Percentiles rank a stretch among this genome's conserved stretches.
phyloP scores from a whole-genome alignment of 352 stramenopile genomes.

The Phytophthora ramorum region DNA sequence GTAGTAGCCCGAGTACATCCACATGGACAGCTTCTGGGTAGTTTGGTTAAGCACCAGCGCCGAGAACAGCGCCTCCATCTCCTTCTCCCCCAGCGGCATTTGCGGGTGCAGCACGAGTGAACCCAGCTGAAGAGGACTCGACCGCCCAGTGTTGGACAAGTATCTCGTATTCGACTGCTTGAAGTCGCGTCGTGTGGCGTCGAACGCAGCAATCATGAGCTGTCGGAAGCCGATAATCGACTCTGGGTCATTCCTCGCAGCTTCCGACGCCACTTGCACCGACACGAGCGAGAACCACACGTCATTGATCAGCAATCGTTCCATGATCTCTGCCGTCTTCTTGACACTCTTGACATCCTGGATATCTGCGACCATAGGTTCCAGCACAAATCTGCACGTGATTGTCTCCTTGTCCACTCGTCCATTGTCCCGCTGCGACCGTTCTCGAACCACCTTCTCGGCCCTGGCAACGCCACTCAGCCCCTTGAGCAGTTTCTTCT shows the following conservation, averaged over 20 bases:
- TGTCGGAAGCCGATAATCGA: conserved; percentile 19
- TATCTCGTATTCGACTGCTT: conserved; percentile 12
- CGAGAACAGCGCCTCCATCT: conserved; percentile 18
- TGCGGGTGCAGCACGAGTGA: conserved; percentile 11
- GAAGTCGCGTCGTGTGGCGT: not conserved
- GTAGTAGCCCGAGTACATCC: conserved; percentile 1
- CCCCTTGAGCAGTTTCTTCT: conserved; percentile 14
- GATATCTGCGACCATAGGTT: conserved; percentile 24
- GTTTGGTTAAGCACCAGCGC: conserved; percentile 25
- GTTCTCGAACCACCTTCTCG: conserved; percentile 9
- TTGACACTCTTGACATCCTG: not conserved
- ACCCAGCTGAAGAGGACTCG: conserved; percentile 11
- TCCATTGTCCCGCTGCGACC: conserved; percentile 2
- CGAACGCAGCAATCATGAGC: conserved; percentile 21
- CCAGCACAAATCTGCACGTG: conserved; percentile 24
- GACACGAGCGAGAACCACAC: conserved; percentile 27
- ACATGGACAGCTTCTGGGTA: conserved; percentile 11
- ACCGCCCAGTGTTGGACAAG: not conserved
- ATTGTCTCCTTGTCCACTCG: not conserved
- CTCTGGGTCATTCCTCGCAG: conserved; percentile 3
- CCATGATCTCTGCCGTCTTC: conserved; percentile 10
- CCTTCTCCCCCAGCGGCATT: not conserved
- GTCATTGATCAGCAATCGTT: conserved; percentile 19
- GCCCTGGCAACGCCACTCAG: conserved; percentile 4
- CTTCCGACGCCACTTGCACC: not conserved